Percentiles rank a stretch among this genome's conserved stretches.
phyloP scores from a whole-genome alignment of 2,329 filamentous ascomycete species.

The Aspergillus ochraceoroseus region DNA sequence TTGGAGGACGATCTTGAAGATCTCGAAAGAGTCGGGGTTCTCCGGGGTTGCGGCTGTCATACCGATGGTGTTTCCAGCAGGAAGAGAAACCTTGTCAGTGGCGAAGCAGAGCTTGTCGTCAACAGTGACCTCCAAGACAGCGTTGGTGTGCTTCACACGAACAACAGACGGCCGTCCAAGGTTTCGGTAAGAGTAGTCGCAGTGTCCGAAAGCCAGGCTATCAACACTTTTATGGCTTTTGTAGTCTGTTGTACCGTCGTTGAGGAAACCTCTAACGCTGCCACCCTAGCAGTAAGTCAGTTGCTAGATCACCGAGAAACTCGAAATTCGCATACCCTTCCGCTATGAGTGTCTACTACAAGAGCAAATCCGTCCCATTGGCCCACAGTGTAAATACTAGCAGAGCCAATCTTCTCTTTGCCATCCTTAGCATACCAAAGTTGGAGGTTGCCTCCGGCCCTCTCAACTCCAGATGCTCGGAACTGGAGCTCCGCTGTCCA shows the following conservation, averaged over 20 bases:
- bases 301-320: not conserved
- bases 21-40: slow-evolving; percentile 87
- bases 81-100: slow-evolving; percentile 65
- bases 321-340: slow-evolving; percentile 45
- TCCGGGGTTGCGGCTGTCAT: slow-evolving; percentile 84
- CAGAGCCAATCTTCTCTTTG: slow-evolving; percentile 58
- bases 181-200: slow-evolving; percentile 86
- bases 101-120: slow-evolving; percentile 81
- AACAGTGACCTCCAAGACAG: slow-evolving; percentile 69
- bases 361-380: slow-evolving; percentile 88
- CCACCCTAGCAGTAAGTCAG: slow-evolving; percentile 51
- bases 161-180: slow-evolving; percentile 76
- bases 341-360: slow-evolving; percentile 77
- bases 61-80: slow-evolving; percentile 76
- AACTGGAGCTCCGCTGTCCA: slow-evolving; percentile 87
- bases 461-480: slow-evolving; percentile 76
- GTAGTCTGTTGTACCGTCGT: slow-evolving; percentile 81
- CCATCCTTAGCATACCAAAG: slow-evolving; percentile 81
- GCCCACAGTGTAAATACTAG: slow-evolving; percentile 77
- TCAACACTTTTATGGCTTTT: slow-evolving; percentile 71
- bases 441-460: slow-evolving; percentile 83
- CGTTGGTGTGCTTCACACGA: slow-evolving; percentile 63
- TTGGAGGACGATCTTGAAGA: slow-evolving; percentile 78
- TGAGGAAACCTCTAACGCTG: slow-evolving; percentile 85
- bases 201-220: slow-evolving; percentile 86